Evolutionary conservation across 495 filamentous ascomycete species (phyloP), one percentile per base, ranked within the genome.

Genomic region (Penicillium angulare): DNA sequence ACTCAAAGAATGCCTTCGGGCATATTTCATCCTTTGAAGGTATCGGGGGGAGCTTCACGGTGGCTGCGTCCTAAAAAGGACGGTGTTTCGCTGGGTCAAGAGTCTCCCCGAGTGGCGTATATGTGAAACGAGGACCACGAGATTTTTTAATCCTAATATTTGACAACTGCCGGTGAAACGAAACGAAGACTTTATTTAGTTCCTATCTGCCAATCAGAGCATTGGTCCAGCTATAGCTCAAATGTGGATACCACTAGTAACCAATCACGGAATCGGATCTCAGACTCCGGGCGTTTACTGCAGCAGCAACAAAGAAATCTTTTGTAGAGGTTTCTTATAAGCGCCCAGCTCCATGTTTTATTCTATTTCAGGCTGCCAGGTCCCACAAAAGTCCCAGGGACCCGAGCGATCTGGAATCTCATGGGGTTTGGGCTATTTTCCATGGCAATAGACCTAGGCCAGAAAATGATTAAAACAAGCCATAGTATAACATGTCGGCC

Each of bases 1-100:
- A 95, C 68, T 78, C 82, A 20, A 97, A 91, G 77, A 72, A 74
- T 47, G 55, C 85, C 20, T 64, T 71, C 8, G 92, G 91, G n/a
- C 67, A 59, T 16, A 81, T 96, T 38, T 79, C 74, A 33, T 59
- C 76, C 41, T 96, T 97, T 75, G 85, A 92, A 63, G 91, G 92
- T 0, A 74, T 79, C 12, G 89, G 88, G 63, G 73, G 77, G 26
- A 66, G 63, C 50, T 95, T 97, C 71, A 79, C 53, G 12, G 72
- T 87, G 20, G 33, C 44, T 15, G 38, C 50, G 21, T 61, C 40
- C 16, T 59, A 51, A 36, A 13, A 16, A 10, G 8, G 12, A n/a
- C n/a, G n/a, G n/a, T 9, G 22, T 3, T 12, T 33, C 31, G 21
- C 5, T 21, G 42, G 15, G 8, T 44, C 24, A 29, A 31, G 20